phyloP scores from a whole-genome alignment of 2,329 filamentous ascomycete species.

The Beauveria sp. region DNA sequence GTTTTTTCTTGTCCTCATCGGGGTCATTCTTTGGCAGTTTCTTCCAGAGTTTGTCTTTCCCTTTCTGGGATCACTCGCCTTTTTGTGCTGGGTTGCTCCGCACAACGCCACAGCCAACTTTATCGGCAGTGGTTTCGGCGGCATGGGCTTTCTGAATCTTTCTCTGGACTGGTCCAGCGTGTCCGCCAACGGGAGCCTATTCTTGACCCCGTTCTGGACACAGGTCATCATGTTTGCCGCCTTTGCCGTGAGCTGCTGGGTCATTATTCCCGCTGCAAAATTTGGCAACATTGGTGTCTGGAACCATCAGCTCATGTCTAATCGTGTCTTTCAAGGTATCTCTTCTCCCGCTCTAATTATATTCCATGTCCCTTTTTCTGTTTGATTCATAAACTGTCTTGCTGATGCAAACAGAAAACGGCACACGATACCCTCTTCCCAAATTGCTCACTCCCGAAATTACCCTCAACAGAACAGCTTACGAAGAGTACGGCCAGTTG shows the following conservation, averaged over 20 bases:
- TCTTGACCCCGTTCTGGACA: conserved; percentile 52
- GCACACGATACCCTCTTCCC: conserved; percentile 27
- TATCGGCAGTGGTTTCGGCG: conserved; percentile 51
- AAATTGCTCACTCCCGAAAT: conserved; percentile 26
- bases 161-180: conserved; percentile 56
- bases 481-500: conserved; percentile 42
- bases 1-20: conserved; percentile 47
- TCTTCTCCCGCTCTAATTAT: background rate
- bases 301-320: conserved; percentile 50
- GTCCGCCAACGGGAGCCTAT: conserved; percentile 37
- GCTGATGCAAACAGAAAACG: conserved; percentile 21
- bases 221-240: conserved; percentile 48
- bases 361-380: too few species aligned
- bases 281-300: conserved; percentile 47
- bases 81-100: conserved; percentile 57
- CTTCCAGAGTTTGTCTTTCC: conserved; percentile 54
- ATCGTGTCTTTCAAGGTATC: conserved; percentile 38
- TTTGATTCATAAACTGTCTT: background rate
- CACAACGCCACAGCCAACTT: conserved; percentile 52
- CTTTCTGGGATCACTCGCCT: conserved; percentile 51
- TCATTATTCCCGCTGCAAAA: conserved; percentile 51
- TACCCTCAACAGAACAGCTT: conserved; percentile 40
- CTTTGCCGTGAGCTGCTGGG: conserved; percentile 49
- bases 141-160: conserved; percentile 54
- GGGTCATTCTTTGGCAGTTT: conserved; percentile 53